Evolutionary conservation across 2,329 filamentous ascomycete species (phyloP), one percentile per base, ranked within the genome.

Genomic region (Exophiala calicioides): DNA sequence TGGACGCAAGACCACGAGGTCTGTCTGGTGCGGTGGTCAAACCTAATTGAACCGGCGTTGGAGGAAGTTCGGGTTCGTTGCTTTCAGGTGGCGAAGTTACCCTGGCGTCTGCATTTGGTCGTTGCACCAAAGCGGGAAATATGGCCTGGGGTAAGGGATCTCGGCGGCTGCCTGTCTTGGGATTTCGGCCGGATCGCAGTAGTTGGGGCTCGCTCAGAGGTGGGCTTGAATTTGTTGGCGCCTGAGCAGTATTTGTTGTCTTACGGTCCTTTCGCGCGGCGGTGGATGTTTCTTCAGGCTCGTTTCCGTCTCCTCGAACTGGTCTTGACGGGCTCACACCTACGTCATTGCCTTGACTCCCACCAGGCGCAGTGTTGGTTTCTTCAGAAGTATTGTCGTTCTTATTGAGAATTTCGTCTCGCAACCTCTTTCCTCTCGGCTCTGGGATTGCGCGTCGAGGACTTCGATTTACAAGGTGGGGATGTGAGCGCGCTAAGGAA

Each of bases 401-500:
- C 15, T 39, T 38, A 4, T 33, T 35, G 3, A 53, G 23, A 4
- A 57, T 48, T 10, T 57, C 54, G 13, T 53, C 52, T 20, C 49
- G 41, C 33, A 57, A 40, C 8, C 18, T 23, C 19, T 38, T 50
- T 6, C 48, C 54, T 34, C 46, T 47, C 5, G 39, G 36, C 30
- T 44, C 39, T 15, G 43, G 43, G 23, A 33, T 16, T n/a, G 41
- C 13, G 30, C 43, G 46, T 20, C 39, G 29, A 10, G 34, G 18
- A 21, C 44, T 38, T 35, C 50, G 44, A 38, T 36, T 21, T n/a
- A 58, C 29, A 9, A 60, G 47, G 20, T 54, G 47, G 12, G 58
- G 58, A 43, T 60, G 50, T 19, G 56, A 59, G 20, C 58, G 55
- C 27, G 57, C 45, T n/a, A 60, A 24, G 18, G 57, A 59, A 33